Conservation (phyloP, 2,329 filamentous ascomycete species). For the Cladosporium austrohemisphaericum region DNA sequence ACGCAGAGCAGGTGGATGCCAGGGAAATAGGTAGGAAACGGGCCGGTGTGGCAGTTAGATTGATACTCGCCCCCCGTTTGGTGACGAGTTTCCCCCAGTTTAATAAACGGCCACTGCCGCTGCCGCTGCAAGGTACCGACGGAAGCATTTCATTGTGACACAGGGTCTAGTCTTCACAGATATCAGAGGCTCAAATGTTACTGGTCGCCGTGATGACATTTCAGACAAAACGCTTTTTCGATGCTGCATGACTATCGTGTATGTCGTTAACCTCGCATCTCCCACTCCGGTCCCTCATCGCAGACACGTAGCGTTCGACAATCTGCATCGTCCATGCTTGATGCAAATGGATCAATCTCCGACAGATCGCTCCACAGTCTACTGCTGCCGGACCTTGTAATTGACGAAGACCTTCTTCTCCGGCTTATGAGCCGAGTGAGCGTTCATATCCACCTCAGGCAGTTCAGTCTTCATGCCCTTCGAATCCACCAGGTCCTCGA, state of each 20-base stretch:
- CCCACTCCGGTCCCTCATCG: no score
- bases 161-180: background rate
- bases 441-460: slow-evolving; percentile 38
- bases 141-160: background rate
- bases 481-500: slow-evolving; percentile 44
- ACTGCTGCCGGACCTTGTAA: slow-evolving; percentile 34
- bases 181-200: no score
- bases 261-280: no score
- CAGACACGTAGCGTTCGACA: no score
- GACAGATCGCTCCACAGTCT: background rate
- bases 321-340: no score
- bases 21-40: slow-evolving; percentile 8
- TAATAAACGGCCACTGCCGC: background rate
- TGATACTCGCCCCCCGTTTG: slow-evolving; percentile 7
- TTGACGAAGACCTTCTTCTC: slow-evolving; percentile 34
- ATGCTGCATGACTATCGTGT: no score
- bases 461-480: slow-evolving; percentile 33
- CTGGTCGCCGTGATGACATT: no score
- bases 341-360: no score
- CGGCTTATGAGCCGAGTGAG: slow-evolving; percentile 41
- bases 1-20: background rate
- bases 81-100: slow-evolving; percentile 6
- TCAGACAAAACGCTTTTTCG: no score
- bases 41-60: slow-evolving; percentile 10
- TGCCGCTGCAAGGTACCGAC: background rate